Conservation (phyloP, 208 protist species). For the Wallacemonas sp. region DNA sequence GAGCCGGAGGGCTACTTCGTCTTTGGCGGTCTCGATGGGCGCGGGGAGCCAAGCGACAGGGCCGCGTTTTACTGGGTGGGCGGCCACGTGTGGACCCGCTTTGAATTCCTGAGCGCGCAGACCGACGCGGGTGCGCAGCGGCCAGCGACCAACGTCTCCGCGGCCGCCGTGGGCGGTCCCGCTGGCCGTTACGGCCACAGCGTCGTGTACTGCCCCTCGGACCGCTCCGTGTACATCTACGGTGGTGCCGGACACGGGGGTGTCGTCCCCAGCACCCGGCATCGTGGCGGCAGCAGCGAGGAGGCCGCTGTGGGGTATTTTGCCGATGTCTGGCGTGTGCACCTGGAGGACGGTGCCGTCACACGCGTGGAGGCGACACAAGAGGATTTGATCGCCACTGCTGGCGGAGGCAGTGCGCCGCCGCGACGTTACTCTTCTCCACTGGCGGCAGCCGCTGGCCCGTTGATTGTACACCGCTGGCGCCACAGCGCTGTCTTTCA, state of each 20-base stretch:
- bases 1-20: constrained; percentile 34
- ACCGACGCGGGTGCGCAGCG: constrained; percentile 5
- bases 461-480: constrained; percentile 33
- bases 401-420: neutral
- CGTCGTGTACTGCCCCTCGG: constrained; percentile 33
- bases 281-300: neutral
- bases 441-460: neutral
- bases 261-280: neutral
- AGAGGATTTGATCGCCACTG: neutral
- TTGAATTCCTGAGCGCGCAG: constrained; percentile 18
- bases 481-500: constrained; percentile 52
- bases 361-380: neutral
- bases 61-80: constrained; percentile 27
- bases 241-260: constrained; percentile 39
- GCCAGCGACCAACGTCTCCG: constrained; percentile 10
- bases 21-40: constrained; percentile 33
- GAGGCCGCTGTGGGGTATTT: neutral
- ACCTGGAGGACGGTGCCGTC: constrained; percentile 18
- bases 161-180: constrained; percentile 8
- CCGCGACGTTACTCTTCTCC: constrained; percentile 2
- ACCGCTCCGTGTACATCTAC: constrained; percentile 63
- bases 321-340: constrained; percentile 36
- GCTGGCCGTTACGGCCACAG: constrained; percentile 53
- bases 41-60: neutral
- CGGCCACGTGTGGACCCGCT: constrained; percentile 25